Base-by-base conservation (phyloP, 169 alveolate species). In the Miamiensis avidus region DNA sequence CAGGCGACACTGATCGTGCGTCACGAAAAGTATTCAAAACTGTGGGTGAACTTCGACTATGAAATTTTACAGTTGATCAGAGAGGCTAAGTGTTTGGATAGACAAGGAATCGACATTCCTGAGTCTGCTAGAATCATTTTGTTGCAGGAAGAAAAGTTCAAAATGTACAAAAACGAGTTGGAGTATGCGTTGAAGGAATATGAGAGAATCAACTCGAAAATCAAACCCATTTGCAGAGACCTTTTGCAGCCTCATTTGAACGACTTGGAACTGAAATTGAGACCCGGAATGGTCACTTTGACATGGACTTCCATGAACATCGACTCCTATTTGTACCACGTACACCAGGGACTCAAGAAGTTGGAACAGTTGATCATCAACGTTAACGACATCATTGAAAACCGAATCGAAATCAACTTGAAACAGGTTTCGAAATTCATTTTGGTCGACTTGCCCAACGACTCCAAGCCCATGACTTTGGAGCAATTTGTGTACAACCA, bases 261-360 rank as follows among this genome's bases (percentile, higher is more conserved):
- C 91, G 98, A 94, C 89, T 86, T 96, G 76, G 98, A 97, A 88
- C 91, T 92, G 76, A 94, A 92, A 86, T 92, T 97, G 82, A 89
- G 97, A 84, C 99, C 99, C 29, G 98, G 98, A 32, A 95, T 95
- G 93, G 95, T 95, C 34, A 96, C 97, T 26, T 87, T 97, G 29
- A 96, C 98, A 31, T 97, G 99, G 98, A 94, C 98, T 29, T 95
- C 98, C 34, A 96, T 97, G 98, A 98, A 98, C 88, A 97, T 98
- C 81, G 99, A 97, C 75, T 94, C 97, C 74, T 96, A 96, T 89
- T 82, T 98, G 79, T 97, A 96, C 76, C 95, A 93, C 69, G 97
- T 96, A 34, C 97, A 94, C 88, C 82, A 89, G 75, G 97, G 97
- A n/a, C 89, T 97, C 34, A 92, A 89, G 77, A 96, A 95, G 87